Evolutionary conservation across 495 filamentous ascomycete genomes (phyloP).

Genomic region (Aspergillus mulundensis): DNA sequence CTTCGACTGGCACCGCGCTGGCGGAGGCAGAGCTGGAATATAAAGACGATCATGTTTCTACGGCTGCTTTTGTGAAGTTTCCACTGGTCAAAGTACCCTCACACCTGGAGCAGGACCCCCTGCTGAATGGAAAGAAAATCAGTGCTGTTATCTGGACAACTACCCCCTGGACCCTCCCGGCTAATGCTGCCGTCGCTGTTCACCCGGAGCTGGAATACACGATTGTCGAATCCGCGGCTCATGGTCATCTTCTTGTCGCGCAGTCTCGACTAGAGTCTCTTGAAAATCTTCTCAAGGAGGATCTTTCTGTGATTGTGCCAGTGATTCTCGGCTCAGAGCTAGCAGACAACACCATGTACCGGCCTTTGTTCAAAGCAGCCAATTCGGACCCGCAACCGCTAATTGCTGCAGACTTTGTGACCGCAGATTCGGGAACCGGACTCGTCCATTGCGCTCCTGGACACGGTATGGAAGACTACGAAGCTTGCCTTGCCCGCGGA

Average conservation of each 20-base stretch:
- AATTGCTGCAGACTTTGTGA: slow-evolving; percentile 81
- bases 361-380: slow-evolving; percentile 57
- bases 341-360: slow-evolving; percentile 56
- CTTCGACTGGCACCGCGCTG: slow-evolving; percentile 82
- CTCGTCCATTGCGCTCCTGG: slow-evolving; percentile 92
- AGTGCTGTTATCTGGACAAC: slow-evolving; percentile 93
- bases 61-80: slow-evolving; percentile 77
- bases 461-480: slow-evolving; percentile 95
- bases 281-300: slow-evolving; percentile 37
- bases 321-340: slow-evolving; percentile 64
- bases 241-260: slow-evolving; percentile 62
- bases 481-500: slow-evolving; percentile 62
- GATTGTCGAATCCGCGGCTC: slow-evolving; percentile 53
- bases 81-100: slow-evolving; percentile 56
- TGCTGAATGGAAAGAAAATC: slow-evolving; percentile 38
- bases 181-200: slow-evolving; percentile 85
- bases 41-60: slow-evolving; percentile 75
- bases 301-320: slow-evolving; percentile 47
- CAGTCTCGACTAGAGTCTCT: slow-evolving; percentile 59
- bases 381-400: slow-evolving; percentile 57
- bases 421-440: slow-evolving; percentile 80
- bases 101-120: slow-evolving; percentile 35
- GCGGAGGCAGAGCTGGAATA: slow-evolving; percentile 98
- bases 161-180: slow-evolving; percentile 94
- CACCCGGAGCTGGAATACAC: slow-evolving; percentile 67